phyloP scores from a whole-genome alignment of 805 yeast genomes.

The Barnettozyma californica region DNA sequence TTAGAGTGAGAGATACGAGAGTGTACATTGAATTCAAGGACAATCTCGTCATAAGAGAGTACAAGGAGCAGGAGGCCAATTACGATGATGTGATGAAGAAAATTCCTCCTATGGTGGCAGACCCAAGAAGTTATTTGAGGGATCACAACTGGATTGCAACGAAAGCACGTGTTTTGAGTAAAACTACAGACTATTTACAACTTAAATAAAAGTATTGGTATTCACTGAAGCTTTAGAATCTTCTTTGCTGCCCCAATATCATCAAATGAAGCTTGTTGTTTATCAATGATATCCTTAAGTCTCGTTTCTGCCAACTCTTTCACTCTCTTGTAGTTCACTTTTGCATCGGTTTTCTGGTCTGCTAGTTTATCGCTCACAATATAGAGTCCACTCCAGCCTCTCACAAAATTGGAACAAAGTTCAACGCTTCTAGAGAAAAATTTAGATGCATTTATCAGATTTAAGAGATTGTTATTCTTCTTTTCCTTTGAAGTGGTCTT shows the following conservation, averaged over 20 bases:
- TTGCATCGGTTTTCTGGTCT: slow-evolving; percentile 9
- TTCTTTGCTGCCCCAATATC: slow-evolving; percentile 18
- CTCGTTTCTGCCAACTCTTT: slow-evolving; percentile 10
- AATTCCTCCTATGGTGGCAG: slow-evolving; percentile 49
- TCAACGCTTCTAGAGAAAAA: slow-evolving; percentile 71
- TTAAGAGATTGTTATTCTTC: slow-evolving; percentile 1
- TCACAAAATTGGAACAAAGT: slow-evolving; percentile 57
- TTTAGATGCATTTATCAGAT: slow-evolving; percentile 27
- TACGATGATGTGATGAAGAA: slow-evolving; percentile 42
- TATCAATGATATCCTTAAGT: slow-evolving; percentile 14
- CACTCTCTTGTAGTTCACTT: slow-evolving; percentile 8
- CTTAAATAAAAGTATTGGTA: neutral
- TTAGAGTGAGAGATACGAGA: slow-evolving; percentile 81
- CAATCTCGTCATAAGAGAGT: slow-evolving; percentile 65
- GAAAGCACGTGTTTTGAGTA: slow-evolving; percentile 43
- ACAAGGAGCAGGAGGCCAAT: slow-evolving; percentile 59
- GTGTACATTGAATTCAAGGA: slow-evolving; percentile 72
- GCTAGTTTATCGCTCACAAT: slow-evolving; percentile 30
- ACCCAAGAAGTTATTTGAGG: slow-evolving; percentile 62
- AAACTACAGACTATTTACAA: slow-evolving; percentile 8
- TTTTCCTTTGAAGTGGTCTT: slow-evolving; percentile 3
- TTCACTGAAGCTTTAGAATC: slow-evolving; percentile 5
- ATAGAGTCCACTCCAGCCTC: slow-evolving; percentile 72
- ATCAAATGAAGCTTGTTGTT: slow-evolving; percentile 12
- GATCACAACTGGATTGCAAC: slow-evolving; percentile 84